Base-by-base conservation (phyloP, 2,329 filamentous ascomycete species). In the Aschersonia sp. region DNA sequence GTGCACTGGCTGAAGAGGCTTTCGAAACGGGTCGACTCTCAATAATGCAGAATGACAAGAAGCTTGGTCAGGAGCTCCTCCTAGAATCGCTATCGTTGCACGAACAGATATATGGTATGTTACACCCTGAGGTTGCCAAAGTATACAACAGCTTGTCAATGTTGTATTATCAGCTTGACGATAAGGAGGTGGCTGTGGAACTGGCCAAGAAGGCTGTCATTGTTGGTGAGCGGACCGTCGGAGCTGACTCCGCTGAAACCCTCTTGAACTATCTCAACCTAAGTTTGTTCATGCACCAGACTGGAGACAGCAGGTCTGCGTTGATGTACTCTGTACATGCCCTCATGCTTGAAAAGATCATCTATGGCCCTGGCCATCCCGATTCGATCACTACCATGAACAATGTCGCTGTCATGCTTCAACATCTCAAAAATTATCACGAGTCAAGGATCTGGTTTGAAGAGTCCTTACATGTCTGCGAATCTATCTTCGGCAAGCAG, bases 351-450 rank as follows among this genome's bases (percentile, higher is more conserved):
- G 97, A 91, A 91, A 96, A 95, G 72, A 78, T 97, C 58, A 91
- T 97, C 58, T 98, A 96, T 62, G 92, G 92, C 32, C 73, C 84
- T 31, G 85, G 88, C 58, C 92, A 98, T 67, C 92, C 92, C 3
- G 92, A 98, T 68, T 94, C 89, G 6, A 96, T 98, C 67, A 98
- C 94, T 6, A 97, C 92, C 12, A 84, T 97, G 67, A 98, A 97
- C 77, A 98, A 98, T 60, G 91, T 88, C 28, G 92, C 92, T 5
- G 92, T 98, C 51, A 98, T 98, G 92, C 80, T 98, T 50, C 92
- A 98, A 67, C 83, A 89, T 48, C 77, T 96, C 57, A 95, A 97
- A 73, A 82, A 85, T 51, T 98, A 94, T 70, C 84, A 91, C 58
- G 88, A 95, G 67, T 97, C 91, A 44, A 84, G 92, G 46, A 75